Evolutionary conservation across 1,139 yeast species (phyloP).

Genomic region (Geotrichum carabidarum): DNA sequence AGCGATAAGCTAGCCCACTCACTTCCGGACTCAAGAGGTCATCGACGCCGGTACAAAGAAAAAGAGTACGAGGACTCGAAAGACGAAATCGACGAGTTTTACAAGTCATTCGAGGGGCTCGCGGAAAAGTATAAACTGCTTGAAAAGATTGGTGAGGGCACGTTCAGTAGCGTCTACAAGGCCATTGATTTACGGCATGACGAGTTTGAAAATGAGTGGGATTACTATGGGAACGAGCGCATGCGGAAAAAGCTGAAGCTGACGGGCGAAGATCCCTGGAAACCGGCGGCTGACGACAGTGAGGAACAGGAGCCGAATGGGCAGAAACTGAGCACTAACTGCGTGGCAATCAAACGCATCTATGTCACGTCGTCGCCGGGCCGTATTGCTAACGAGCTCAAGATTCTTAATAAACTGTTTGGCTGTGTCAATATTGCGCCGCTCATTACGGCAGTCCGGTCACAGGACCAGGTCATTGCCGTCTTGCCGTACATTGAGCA

Average conservation of each 20-base stretch:
- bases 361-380: constrained; percentile 94
- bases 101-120: constrained; percentile 58
- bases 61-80: background rate
- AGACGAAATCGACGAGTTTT: constrained; percentile 58
- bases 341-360: constrained; percentile 87
- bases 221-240: constrained; percentile 10
- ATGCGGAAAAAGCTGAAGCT: background rate
- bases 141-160: constrained; percentile 92
- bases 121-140: constrained; percentile 57
- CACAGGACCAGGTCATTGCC: constrained; percentile 87
- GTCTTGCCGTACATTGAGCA: constrained; percentile 89
- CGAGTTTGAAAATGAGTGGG: constrained; percentile 31
- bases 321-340: constrained; percentile 38
- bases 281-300: background rate
- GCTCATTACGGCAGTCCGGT: constrained; percentile 75
- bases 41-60: background rate
- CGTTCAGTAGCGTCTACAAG: constrained; percentile 85
- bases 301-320: background rate
- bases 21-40: no score
- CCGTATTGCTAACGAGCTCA: constrained; percentile 81
- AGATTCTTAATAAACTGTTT: constrained; percentile 59
- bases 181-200: constrained; percentile 59
- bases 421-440: constrained; percentile 82
- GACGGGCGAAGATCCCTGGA: background rate
- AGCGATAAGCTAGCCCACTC: no score